These are phyloP conservation scores for Keithomyces neogunnii DNA, from an alignment of 2,329 filamentous ascomycete genomes.

Conservation along the genomic window DNA sequence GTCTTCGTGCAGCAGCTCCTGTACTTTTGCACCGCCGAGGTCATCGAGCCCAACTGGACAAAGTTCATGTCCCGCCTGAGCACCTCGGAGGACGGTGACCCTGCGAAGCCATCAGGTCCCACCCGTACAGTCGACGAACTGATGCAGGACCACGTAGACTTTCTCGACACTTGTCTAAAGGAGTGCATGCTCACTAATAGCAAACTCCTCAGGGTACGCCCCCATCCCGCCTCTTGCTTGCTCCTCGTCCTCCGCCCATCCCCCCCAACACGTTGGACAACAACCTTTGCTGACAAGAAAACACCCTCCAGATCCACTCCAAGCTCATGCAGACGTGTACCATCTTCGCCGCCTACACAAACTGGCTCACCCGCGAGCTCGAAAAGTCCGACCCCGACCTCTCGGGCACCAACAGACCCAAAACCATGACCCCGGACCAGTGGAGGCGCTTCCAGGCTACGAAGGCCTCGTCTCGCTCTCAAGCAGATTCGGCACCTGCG, in stretches of 20 bases:
- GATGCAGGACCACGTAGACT: slow-evolving; percentile 99
- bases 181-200: slow-evolving; percentile 99
- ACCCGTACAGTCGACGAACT: slow-evolving; percentile 82
- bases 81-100: slow-evolving; percentile 38
- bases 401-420: slow-evolving; percentile 47
- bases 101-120: slow-evolving; percentile 17
- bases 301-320: slow-evolving; percentile 72
- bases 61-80: slow-evolving; percentile 82
- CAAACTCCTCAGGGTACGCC: slow-evolving; percentile 72
- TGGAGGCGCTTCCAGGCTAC: slow-evolving; percentile 50
- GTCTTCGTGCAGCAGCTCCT: slow-evolving; percentile 94
- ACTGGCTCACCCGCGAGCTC: slow-evolving; percentile 76
- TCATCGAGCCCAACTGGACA: slow-evolving; percentile 97
- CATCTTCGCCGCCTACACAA: slow-evolving; percentile 85
- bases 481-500: slow-evolving; percentile 12
- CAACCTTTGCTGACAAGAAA: background rate
- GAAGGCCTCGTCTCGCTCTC: slow-evolving; percentile 24
- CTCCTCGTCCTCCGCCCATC: background rate
- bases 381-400: slow-evolving; percentile 78
- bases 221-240: background rate
- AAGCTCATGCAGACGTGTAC: slow-evolving; percentile 95
- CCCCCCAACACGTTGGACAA: background rate
- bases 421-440: slow-evolving; percentile 51
- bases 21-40: slow-evolving; percentile 94
- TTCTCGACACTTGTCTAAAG: slow-evolving; percentile 93